Evolutionary conservation across 2,329 filamentous ascomycete species (phyloP), one percentile per base, ranked within the genome.

Genomic region (Cyphellophora attinorum): DNA sequence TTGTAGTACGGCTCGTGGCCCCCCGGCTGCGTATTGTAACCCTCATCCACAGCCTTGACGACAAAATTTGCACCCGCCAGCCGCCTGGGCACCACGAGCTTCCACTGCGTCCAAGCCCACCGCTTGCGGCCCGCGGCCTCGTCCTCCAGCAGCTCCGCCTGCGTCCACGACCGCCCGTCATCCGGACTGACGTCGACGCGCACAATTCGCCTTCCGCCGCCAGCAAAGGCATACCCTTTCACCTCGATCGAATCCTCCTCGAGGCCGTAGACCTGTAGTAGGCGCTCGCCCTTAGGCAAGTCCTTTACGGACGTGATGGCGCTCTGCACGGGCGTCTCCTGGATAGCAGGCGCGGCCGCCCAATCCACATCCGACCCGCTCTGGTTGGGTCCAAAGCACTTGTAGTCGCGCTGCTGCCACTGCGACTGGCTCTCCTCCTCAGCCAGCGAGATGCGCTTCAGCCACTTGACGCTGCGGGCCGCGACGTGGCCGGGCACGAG

Each of bases 331-430:
- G 78, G 75, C 61, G 80, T 72, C 47, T 81, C 76, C 44, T 82
- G 78, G 18, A 81, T 81, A 2, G 74, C 65, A 8, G 68, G 70
- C 5, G 77, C 76, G 15, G 61, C 60, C 32, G 75, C 71, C 76
- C 76, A 81, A 53, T 79, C 68, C 5, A 74, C 68, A 14, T 67
- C 64, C 19, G 60, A 60, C 10, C 62, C 59, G 16, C 25, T 19
- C 51, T 76, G 66, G 48, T 79, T 79, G 3, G 77, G 76, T 0
- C 76, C 74, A 39, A 81, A 80, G 48, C 70, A 74, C 52, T 81
- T 81, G 57, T 82, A 81, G 51, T 82, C 78, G 12, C 70, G 65
- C 14, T 72, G 65, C 50, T 81, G 76, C 76, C 76, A 79, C 49
- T 79, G 70, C 28, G 69, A 76, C 3, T 66, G 57, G 45, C 74